These are phyloP conservation scores for Blastocystis sp. DNA, from an alignment of 352 stramenopile genomes.

Conservation along the genomic window DNA sequence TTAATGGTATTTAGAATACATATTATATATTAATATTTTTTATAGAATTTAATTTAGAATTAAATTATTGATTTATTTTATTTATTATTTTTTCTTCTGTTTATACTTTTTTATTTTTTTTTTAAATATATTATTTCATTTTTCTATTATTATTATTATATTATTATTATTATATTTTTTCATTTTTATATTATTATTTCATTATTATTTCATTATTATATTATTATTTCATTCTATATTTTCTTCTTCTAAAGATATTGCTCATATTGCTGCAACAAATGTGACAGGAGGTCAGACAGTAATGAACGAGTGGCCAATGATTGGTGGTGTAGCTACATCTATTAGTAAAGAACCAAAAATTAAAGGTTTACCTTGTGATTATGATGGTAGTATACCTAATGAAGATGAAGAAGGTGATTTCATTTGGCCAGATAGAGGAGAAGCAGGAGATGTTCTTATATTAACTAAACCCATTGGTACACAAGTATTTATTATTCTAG, in stretches of 20 bases:
- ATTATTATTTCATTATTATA: too few relatives aligned
- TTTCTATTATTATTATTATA: too few relatives aligned
- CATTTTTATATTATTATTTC: too few relatives aligned
- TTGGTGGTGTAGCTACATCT: conserved; percentile 68
- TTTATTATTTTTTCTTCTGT: too few relatives aligned
- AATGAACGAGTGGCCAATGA: conserved; percentile 79
- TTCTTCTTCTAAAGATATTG: background rate
- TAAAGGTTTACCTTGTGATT: conserved; percentile 39
- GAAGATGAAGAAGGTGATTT: conserved; percentile 57
- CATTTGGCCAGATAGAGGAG: conserved; percentile 66
- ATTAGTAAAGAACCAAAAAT: conserved; percentile 47
- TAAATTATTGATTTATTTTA: too few relatives aligned
- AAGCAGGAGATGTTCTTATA: conserved; percentile 65
- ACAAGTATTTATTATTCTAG: conserved; percentile 72
- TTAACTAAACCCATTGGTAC: conserved; percentile 77
- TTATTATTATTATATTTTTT: too few relatives aligned
- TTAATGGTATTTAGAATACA: conserved; percentile 64
- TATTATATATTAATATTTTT: too few relatives aligned
- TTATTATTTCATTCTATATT: too few relatives aligned
- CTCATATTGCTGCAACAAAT: conserved; percentile 55
- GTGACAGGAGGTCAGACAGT: conserved; percentile 78
- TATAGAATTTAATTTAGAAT: too few relatives aligned
- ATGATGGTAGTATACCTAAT: background rate
- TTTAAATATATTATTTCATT: too few relatives aligned
- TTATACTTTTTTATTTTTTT: too few relatives aligned